Evolutionary conservation across 441 rosid species (phyloP).

Genomic region (Theobroma grandiflorum): DNA sequence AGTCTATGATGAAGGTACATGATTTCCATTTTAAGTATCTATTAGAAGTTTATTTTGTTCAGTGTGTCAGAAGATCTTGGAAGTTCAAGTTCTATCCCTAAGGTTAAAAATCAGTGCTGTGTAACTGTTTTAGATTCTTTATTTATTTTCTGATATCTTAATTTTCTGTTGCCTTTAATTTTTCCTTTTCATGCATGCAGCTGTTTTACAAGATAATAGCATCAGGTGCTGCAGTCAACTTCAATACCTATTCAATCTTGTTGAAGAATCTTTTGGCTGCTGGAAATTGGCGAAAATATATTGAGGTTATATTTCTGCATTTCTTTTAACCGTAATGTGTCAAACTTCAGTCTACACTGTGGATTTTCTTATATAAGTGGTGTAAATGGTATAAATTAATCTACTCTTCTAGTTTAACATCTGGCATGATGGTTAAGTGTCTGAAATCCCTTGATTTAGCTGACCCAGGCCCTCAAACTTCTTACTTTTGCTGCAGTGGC

Average conservation of each 20-base stretch:
- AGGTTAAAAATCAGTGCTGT: not conserved
- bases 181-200: constrained; percentile 44
- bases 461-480: constrained; percentile 6
- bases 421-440: constrained; percentile 20
- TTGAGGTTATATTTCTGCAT: constrained; percentile 61
- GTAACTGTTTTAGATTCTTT: not conserved
- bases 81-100: not conserved
- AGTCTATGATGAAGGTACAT: constrained; percentile 81
- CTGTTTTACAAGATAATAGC: constrained; percentile 74
- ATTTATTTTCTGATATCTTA: not conserved
- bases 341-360: not conserved
- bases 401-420: not conserved
- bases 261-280: constrained; percentile 74
- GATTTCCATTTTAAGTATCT: constrained; percentile 21
- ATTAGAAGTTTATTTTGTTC: constrained; percentile 6
- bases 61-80: not conserved
- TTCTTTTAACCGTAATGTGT: not conserved
- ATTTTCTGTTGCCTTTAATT: constrained; percentile 13
- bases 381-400: constrained; percentile 7
- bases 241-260: constrained; percentile 63
- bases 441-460: constrained; percentile 11
- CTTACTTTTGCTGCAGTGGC: not conserved
- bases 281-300: constrained; percentile 94
- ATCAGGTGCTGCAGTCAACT: constrained; percentile 65
- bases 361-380: not conserved